Base-by-base conservation (phyloP, 2,329 filamentous ascomycete species). In the Lomentospora prolificans region DNA sequence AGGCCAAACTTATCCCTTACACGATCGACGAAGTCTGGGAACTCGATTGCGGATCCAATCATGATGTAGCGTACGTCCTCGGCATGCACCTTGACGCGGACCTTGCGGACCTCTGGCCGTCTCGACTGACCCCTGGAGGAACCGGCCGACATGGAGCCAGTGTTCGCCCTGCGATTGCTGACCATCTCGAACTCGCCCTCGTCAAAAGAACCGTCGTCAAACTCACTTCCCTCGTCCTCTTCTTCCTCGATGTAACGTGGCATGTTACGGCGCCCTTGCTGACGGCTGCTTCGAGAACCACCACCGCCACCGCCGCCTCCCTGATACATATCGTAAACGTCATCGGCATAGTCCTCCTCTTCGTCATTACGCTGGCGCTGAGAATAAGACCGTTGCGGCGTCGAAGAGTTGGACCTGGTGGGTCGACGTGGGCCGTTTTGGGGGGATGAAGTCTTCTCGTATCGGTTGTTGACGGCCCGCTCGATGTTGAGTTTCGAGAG, bases 11-110 rank as follows among this genome's bases (percentile, higher is more conserved):
- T 99, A 60, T 90, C 86, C 50, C 86, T 81, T 58, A 99, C 87
- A 58, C 85, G 84, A 59, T 86, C 84, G 41, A 86, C 84, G 48
- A 99, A 83, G 58, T 92, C 88, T 4, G 78, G 74, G 68, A 90
- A 96, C 58, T 86, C 82, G 10, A 90, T 79, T 2, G 81, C 80
- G 1, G 84, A 75, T 6, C 81, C 82, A 55, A 96, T 83, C 81
- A 96, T 90, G 61, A 97, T 87, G 69, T 96, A 96, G 58, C 95
- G 85, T 30, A 90, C 94, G 65, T 99, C 87, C 1, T 82, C 82
- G 3, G 79, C 84, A 66, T 97, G 91, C 1, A 96, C 90, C 75
- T 99, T 99, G 67, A 96, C 84, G 36, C 91, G 83, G 60, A 97
- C 84, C 70, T 91, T 86, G 59, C 81, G 82, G 57, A 94, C 76